These are phyloP conservation scores for Trifolium repens DNA, from an alignment of 306 rosid species.

Conservation along the genomic window DNA sequence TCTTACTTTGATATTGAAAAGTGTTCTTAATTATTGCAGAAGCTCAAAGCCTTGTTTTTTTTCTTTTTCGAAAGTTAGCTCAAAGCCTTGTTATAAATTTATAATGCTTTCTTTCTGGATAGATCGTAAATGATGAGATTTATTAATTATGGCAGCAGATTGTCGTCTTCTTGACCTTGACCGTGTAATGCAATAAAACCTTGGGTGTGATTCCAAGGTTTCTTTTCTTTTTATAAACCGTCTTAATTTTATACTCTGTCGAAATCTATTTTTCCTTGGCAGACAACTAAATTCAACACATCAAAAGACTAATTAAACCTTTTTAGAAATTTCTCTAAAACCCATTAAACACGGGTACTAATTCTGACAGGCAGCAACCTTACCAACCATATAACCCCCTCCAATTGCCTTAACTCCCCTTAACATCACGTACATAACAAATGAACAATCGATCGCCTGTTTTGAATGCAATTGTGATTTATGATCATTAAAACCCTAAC, in stretches of 20 bases:
- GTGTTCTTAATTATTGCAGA: background rate
- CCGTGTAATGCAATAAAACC: constrained; percentile 13
- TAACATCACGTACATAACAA: background rate
- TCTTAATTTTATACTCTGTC: constrained; percentile 9
- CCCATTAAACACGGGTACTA: background rate
- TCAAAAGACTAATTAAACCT: background rate
- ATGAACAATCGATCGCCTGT: background rate
- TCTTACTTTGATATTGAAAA: background rate
- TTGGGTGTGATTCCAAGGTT: constrained; percentile 13
- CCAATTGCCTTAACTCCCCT: background rate
- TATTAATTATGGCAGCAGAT: constrained; percentile 3
- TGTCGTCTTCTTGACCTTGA: constrained; percentile 30
- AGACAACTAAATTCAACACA: background rate
- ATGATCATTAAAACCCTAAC: background rate
- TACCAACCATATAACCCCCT: constrained; percentile 1
- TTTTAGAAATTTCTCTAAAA: background rate
- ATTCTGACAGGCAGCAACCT: background rate
- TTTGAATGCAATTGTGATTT: constrained; percentile 2
- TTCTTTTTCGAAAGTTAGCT: background rate
- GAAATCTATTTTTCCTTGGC: background rate
- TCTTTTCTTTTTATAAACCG: constrained; percentile 9
- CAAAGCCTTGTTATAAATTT: background rate
- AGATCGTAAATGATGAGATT: constrained; percentile 4
- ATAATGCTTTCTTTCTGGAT: constrained; percentile 10
- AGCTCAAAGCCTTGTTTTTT: background rate